Evolutionary conservation across 139 green algal genomes (phyloP), one percentile per base, ranked within the genome.

Genomic region (Chlamydomonas sp.): DNA sequence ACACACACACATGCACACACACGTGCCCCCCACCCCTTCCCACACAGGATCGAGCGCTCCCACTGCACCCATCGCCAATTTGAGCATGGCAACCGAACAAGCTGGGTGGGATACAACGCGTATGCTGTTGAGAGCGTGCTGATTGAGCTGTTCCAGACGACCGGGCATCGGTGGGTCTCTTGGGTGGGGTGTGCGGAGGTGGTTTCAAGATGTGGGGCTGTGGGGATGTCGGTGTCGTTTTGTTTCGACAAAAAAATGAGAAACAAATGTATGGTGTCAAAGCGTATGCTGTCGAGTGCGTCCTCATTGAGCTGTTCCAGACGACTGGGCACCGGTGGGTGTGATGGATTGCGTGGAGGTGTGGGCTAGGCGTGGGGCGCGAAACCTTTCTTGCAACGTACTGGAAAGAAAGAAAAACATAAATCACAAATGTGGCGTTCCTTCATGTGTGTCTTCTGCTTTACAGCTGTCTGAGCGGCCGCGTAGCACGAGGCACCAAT

Each of bases 221-320:
- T n/a, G n/a, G n/a, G n/a, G n/a, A n/a, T n/a, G n/a, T n/a, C n/a
- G n/a, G n/a, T n/a, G n/a, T n/a, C n/a, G n/a, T n/a, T n/a, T n/a
- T n/a, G n/a, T n/a, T n/a, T n/a, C n/a, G n/a, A n/a, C n/a, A n/a
- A n/a, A n/a, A n/a, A n/a, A n/a, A n/a, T n/a, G n/a, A n/a, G n/a
- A n/a, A n/a, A n/a, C n/a, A n/a, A n/a, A n/a, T n/a, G n/a, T n/a
- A n/a, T n/a, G n/a, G n/a, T n/a, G n/a, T n/a, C 69, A 73, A 73
- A 38, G 77, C 72, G 5, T 82, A 81, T 60, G 36, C 58, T 0
- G 22, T 80, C 16, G 85, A 91, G 71, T 79, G 69, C 3, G 57
- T 76, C 1, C 72, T 90, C 38, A 79, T 88, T 58, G 81, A 93
- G 78, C 58, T 77, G 29, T 67, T 91, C 35, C 77, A 91, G 72